Conservation (phyloP, 2,329 filamentous ascomycete species). For the Cladobotryum protrusum region DNA sequence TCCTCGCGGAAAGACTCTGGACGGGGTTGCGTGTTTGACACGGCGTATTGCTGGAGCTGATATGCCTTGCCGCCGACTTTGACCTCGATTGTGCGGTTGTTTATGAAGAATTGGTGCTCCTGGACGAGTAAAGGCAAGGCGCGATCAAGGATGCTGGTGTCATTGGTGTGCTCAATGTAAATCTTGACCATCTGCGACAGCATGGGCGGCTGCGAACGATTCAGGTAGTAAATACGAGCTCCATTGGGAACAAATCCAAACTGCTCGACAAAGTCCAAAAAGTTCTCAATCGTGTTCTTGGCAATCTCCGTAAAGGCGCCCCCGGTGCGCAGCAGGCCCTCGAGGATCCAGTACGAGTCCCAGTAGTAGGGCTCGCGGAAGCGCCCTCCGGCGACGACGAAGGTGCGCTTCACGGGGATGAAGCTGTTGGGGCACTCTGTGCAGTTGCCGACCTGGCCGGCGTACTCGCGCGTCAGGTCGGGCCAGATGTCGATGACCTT, state of each 20-base stretch:
- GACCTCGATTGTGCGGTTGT: slow-evolving; percentile 53
- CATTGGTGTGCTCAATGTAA: slow-evolving; percentile 60
- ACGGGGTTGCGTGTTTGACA: slow-evolving; percentile 58
- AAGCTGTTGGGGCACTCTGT: slow-evolving; percentile 57
- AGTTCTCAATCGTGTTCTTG: slow-evolving; percentile 64
- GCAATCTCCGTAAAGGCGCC: slow-evolving; percentile 58
- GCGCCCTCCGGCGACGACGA: slow-evolving; percentile 65
- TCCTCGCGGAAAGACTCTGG: slow-evolving; percentile 64
- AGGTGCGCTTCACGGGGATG: slow-evolving; percentile 59
- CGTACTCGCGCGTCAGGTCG: slow-evolving; percentile 56
- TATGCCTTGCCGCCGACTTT: slow-evolving; percentile 42
- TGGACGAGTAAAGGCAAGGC: slow-evolving; percentile 57
- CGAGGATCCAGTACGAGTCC: slow-evolving; percentile 64
- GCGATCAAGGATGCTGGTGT: slow-evolving; percentile 52
- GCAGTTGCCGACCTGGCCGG: slow-evolving; percentile 45
- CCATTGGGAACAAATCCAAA: slow-evolving; percentile 65
- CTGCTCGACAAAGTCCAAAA: slow-evolving; percentile 58
- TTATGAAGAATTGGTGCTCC: slow-evolving; percentile 58
- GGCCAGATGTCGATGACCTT: slow-evolving; percentile 67
- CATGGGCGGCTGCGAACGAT: slow-evolving; percentile 61
- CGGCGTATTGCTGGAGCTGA: slow-evolving; percentile 51
- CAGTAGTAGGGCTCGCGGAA: slow-evolving; percentile 68
- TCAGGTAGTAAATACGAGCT: slow-evolving; percentile 60
- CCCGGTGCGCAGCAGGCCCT: slow-evolving; percentile 58
- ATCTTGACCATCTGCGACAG: slow-evolving; percentile 59